Evolutionary conservation across 1,284 basidiomycete species (phyloP), one percentile per base, ranked within the genome.

Genomic region (Schizophyllum amplum): DNA sequence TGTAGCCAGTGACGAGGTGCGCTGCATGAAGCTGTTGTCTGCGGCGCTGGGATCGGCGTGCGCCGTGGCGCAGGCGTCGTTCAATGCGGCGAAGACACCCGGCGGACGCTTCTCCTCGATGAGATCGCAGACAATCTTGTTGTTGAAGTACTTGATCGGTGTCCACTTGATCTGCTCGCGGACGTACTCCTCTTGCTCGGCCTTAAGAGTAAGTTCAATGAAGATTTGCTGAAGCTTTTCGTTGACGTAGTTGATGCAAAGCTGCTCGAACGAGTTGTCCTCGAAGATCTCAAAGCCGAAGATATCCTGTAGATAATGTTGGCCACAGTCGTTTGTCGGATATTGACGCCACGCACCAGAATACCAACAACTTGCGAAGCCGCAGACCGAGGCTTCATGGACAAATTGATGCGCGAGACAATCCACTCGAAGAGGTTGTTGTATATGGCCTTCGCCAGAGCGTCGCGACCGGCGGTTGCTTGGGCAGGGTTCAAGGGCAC

Each of bases 211-310:
- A 53, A 99, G 80, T 71, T 99, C 95, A 68, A 99, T 99, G 74
- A 99, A 99, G 69, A 99, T 98, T 71, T 99, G 97, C 66, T 98
- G 95, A 7, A 94, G 82, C 74, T 98, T 98, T 74, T 99, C 97
- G 79, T 99, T 99, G 76, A 99, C 97, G 67, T 99, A 99, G 78
- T 99, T 99, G 82, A 99, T 99, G 77, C 97, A 99, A 21, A 99
- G 84, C 73, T 99, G 94, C 69, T 98, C 96, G 69, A 98, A 98
- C 5, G 94, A 97, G 75, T 99, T 99, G 72, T 98, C 91, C 86
- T 94, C 89, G 70, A 98, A 98, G 68, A 99, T 99, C 71, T 99
- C 95, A 67, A 98, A 98, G 6, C 95, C 92, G 69, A 96, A 97
- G 65, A 98, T 98, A 75, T 99, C 96, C 86, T 89, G 53, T 13